phyloP scores from a whole-genome alignment of 1,284 basidiomycete species.

The Pseudozyma sp. region DNA sequence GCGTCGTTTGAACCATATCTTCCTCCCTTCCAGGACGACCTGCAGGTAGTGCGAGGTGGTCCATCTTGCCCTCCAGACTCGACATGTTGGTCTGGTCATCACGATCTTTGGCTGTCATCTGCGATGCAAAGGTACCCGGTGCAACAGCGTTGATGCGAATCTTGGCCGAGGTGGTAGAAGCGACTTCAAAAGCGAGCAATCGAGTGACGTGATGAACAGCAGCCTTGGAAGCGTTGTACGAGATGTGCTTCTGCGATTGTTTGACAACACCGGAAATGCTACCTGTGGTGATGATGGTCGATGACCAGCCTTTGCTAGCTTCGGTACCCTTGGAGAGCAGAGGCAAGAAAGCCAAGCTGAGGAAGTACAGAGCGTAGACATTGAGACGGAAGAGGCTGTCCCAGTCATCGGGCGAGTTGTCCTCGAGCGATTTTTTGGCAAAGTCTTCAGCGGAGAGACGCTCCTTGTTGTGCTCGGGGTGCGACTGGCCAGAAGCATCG shows the following conservation, averaged over 20 bases:
- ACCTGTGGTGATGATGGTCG: constrained; percentile 44
- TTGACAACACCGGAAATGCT: constrained; percentile 51
- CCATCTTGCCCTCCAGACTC: constrained; percentile 48
- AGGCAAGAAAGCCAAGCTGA: constrained; percentile 52
- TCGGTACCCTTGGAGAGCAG: constrained; percentile 47
- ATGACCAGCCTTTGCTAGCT: constrained; percentile 35
- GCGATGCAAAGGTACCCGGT: constrained; percentile 56
- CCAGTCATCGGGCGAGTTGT: constrained; percentile 58
- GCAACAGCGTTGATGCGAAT: constrained; percentile 59
- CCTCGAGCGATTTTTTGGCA: constrained; percentile 44
- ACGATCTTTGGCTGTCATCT: constrained; percentile 50
- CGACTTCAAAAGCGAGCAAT: constrained; percentile 50
- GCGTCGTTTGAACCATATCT: constrained; percentile 57
- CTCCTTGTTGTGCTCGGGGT: constrained; percentile 49
- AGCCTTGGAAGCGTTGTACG: constrained; percentile 57
- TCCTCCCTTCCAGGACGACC: constrained; percentile 55
- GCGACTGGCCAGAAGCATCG: constrained; percentile 36
- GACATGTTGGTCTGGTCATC: constrained; percentile 49
- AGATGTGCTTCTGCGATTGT: constrained; percentile 52
- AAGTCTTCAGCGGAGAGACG: constrained; percentile 41
- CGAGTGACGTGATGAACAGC: constrained; percentile 54
- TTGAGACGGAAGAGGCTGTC: constrained; percentile 55
- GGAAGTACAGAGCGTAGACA: constrained; percentile 48
- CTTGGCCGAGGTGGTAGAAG: constrained; percentile 41
- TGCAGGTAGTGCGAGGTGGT: constrained; percentile 44